Conservation (phyloP, 192 early-diverging fungal genomes). For the Radiomyces spectabilis region DNA sequence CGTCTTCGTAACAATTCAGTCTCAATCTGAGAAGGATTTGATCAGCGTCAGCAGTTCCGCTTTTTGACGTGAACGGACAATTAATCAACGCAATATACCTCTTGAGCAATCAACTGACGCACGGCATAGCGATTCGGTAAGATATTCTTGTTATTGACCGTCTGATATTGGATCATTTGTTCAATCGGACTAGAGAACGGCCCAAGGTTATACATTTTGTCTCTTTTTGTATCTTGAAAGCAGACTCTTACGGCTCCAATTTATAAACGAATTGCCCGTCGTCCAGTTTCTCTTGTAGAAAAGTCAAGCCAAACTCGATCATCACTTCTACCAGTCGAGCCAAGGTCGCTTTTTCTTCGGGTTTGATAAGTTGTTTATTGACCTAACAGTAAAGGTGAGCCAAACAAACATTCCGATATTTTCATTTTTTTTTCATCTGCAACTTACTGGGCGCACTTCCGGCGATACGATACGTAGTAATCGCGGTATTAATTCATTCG, state of each 20-base stretch:
- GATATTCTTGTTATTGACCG: slow-evolving; percentile 27
- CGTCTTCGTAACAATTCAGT: slow-evolving; percentile 31
- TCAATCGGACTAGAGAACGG: slow-evolving; percentile 46
- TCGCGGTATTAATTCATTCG: slow-evolving; percentile 53
- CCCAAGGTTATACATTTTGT: too few relatives aligned
- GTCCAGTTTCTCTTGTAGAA: slow-evolving; percentile 57
- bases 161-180: slow-evolving; percentile 33
- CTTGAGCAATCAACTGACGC: slow-evolving; percentile 74
- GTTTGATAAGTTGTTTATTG: slow-evolving; percentile 53
- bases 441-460: slow-evolving; percentile 57
- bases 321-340: slow-evolving; percentile 57
- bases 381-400: slow-evolving; percentile 42
- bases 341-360: slow-evolving; percentile 49
- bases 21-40: slow-evolving; percentile 34
- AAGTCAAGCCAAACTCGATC: slow-evolving; percentile 62
- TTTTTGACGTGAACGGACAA: slow-evolving; percentile 10
- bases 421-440: slow-evolving; percentile 21
- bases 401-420: slow-evolving; percentile 22
- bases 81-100: too few relatives aligned
- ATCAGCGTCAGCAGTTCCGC: neutral
- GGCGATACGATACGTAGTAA: slow-evolving; percentile 77
- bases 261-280: slow-evolving; percentile 50
- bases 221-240: too few relatives aligned
- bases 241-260: slow-evolving; percentile 71
- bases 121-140: slow-evolving; percentile 65